Conservation (phyloP, 306 rosid genomes). For the Cicer yamashitae region DNA sequence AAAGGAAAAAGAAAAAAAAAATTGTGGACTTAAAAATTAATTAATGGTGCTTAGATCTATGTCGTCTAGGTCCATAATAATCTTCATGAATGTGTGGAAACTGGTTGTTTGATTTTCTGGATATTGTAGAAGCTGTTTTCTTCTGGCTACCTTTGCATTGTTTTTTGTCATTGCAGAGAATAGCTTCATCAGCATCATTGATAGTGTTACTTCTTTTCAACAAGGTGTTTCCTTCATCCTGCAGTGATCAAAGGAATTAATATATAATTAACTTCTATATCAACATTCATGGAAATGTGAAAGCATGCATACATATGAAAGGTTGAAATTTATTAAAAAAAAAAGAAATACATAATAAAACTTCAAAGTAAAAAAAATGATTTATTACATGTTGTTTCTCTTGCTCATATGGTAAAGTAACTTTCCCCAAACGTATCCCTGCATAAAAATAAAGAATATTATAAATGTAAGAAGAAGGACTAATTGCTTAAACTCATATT, state of each 20-base stretch:
- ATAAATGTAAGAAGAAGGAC: background rate
- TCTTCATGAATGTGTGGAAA: slow-evolving; percentile 76
- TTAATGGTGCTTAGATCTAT: slow-evolving; percentile 69
- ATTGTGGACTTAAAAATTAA: slow-evolving; percentile 39
- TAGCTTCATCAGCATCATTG: slow-evolving; percentile 37
- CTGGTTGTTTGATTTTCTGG: slow-evolving; percentile 61
- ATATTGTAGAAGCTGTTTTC: slow-evolving; percentile 60
- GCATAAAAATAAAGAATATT: slow-evolving; percentile 26
- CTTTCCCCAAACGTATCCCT: slow-evolving; percentile 78
- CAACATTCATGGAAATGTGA: background rate
- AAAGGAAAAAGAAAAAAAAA: background rate
- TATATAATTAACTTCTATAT: background rate
- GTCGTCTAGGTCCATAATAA: slow-evolving; percentile 74
- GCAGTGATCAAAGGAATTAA: slow-evolving; percentile 36
- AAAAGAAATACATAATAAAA: background rate
- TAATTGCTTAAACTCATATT: background rate
- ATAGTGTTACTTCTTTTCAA: slow-evolving; percentile 34
- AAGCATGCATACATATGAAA: background rate
- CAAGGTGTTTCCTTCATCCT: slow-evolving; percentile 50
- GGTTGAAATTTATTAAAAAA: no score
- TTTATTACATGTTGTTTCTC: slow-evolving; percentile 55
- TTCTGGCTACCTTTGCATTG: slow-evolving; percentile 70
- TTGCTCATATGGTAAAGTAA: slow-evolving; percentile 43
- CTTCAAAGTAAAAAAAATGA: slow-evolving; percentile 13
- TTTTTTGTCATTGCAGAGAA: slow-evolving; percentile 53